A percentile compares a stretch with the other conserved stretches of the same genome.
Conservation (phyloP, 2,329 filamentous ascomycete species). For the Penicillium digitatum region DNA sequence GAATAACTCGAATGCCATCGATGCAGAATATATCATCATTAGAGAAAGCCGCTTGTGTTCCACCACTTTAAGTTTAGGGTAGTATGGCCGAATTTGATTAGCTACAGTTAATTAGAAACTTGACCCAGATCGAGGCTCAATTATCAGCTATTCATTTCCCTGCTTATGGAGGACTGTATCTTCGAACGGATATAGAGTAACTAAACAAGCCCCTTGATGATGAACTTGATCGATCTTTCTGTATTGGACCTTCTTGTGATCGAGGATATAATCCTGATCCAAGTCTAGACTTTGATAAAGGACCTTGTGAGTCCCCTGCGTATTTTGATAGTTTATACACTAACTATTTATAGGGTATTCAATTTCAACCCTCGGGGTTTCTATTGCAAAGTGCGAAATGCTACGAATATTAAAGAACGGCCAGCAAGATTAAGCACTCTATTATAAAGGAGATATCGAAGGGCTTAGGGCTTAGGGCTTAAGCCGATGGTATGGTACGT, state of each 20-base stretch:
- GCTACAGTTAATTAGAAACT: conserved; percentile 21
- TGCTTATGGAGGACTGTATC: conserved; percentile 27
- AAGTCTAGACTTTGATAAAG: conserved; percentile 2
- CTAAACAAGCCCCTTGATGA: conserved; percentile 3
- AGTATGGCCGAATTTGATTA: conserved; percentile 28
- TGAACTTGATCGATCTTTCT: conserved; percentile 13
- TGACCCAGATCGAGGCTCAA: conserved; percentile 23
- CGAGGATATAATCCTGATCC: conserved; percentile 12
- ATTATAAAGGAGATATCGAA: conserved; percentile 11
- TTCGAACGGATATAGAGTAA: conserved; percentile 9
- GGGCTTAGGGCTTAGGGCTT: too few relatives aligned
- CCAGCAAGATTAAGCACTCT: not conserved
- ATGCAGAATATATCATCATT: conserved; percentile 43
- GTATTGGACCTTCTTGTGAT: conserved; percentile 20
- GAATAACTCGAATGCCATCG: conserved; percentile 30
- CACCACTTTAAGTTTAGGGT: conserved; percentile 30
- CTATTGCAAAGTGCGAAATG: conserved; percentile 10
- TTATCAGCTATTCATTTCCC: conserved; percentile 20
- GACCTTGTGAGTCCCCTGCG: conserved; percentile 13
- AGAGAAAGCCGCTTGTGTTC: conserved; percentile 35
- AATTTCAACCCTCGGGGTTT: not conserved
- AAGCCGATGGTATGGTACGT: too few relatives aligned
- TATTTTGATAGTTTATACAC: not conserved
- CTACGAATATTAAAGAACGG: conserved; percentile 9
- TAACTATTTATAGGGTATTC: not conserved